phyloP scores from a whole-genome alignment of 2,329 filamentous ascomycete genomes.

The Metarhizium guizhouense region DNA sequence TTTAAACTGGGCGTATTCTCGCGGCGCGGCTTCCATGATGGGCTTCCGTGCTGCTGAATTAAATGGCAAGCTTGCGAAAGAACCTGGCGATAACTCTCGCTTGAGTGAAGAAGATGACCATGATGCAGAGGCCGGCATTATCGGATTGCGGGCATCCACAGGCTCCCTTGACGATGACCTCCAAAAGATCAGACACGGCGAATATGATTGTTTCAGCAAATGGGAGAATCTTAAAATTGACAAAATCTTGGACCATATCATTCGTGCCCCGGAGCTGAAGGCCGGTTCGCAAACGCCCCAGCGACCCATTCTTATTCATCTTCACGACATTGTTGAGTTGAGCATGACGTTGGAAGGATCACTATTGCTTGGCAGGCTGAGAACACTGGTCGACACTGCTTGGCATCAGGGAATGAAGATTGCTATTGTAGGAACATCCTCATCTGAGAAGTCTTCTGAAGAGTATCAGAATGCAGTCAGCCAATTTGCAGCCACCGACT shows the following conservation, averaged over 20 bases:
- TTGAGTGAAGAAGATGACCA: conserved; percentile 25
- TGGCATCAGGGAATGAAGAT: conserved; percentile 64
- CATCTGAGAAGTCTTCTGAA: conserved; percentile 40
- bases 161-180: conserved; percentile 33
- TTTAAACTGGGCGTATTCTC: conserved; percentile 41
- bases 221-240: conserved; percentile 57
- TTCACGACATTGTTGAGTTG: conserved; percentile 76
- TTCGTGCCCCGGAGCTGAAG: conserved; percentile 35
- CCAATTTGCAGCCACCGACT: conserved; percentile 32
- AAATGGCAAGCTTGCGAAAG: conserved; percentile 43
- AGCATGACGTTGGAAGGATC: conserved; percentile 59
- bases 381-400: conserved; percentile 60
- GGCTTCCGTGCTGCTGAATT: conserved; percentile 47
- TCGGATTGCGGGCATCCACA: conserved; percentile 18
- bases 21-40: conserved; percentile 42
- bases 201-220: conserved; percentile 29
- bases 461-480: conserved; percentile 31
- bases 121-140: conserved; percentile 22
- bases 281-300: conserved; percentile 18
- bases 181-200: conserved; percentile 30
- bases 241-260: conserved; percentile 46
- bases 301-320: conserved; percentile 59
- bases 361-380: conserved; percentile 60
- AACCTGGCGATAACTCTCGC: conserved; percentile 27
- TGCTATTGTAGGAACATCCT: conserved; percentile 71